phyloP scores from a whole-genome alignment of 2,329 filamentous ascomycete genomes.

The Stachybotrys chartarum region DNA sequence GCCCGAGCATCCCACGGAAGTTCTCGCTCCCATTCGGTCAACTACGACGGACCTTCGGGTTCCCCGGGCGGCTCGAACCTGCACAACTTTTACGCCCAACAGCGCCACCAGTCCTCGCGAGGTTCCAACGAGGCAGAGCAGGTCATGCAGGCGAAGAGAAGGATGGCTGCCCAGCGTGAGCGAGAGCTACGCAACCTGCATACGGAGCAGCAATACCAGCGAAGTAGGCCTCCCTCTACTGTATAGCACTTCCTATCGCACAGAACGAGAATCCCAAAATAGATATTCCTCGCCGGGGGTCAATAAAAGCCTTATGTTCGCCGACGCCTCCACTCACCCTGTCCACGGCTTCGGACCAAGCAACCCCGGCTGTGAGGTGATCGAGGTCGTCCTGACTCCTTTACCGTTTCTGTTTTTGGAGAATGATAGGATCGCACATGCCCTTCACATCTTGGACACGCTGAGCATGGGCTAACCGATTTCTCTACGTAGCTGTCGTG shows the following conservation, averaged over 20 bases:
- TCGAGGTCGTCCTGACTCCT: conserved; percentile 12
- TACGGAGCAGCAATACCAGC: conserved; percentile 99
- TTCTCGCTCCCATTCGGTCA: conserved; percentile 76
- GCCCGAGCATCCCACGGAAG: conserved; percentile 58
- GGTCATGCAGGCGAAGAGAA: conserved; percentile 98
- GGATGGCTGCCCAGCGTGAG: conserved; percentile 98
- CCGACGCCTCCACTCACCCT: background rate
- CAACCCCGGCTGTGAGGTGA: conserved; percentile 17
- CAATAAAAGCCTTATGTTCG: background rate
- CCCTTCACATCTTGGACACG: background rate
- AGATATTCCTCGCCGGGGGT: conserved; percentile 17
- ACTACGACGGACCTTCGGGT: conserved; percentile 63
- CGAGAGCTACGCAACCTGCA: conserved; percentile 99
- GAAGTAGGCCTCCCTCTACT: conserved; percentile 86
- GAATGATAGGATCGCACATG: background rate
- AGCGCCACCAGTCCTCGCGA: conserved; percentile 83
- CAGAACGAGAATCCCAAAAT: conserved; percentile 28
- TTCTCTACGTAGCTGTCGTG: conserved; percentile 40
- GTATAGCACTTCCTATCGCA: conserved; percentile 50
- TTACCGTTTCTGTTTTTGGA: conserved; percentile 12
- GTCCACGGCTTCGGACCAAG: background rate
- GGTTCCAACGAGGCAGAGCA: conserved; percentile 88
- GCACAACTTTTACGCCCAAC: conserved; percentile 89
- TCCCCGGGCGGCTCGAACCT: conserved; percentile 66
- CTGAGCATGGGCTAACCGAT: conserved; percentile 29